Conservation (phyloP, 495 filamentous ascomycete species). For the Parachaetomium inaequale region DNA sequence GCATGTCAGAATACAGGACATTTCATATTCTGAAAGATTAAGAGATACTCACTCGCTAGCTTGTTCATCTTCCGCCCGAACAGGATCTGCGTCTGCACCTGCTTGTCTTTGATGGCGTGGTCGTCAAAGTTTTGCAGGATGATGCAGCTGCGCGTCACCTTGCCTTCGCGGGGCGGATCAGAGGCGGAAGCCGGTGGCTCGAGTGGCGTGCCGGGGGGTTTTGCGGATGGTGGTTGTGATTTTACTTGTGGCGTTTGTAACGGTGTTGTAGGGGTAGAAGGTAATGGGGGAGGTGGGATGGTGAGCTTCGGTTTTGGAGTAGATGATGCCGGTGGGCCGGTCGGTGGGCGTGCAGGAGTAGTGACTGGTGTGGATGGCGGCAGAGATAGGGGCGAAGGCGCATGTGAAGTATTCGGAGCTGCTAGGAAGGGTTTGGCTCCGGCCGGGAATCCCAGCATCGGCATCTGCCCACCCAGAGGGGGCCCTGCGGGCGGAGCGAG, state of each 20-base stretch:
- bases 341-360: constrained; percentile 4
- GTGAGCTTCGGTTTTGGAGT: constrained; percentile 10
- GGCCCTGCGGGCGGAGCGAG: constrained; percentile 32
- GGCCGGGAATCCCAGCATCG: constrained; percentile 24
- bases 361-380: constrained; percentile 18
- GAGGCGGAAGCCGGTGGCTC: constrained; percentile 13
- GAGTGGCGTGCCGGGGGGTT: constrained; percentile 24
- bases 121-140: constrained; percentile 58
- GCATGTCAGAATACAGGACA: constrained; percentile 7
- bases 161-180: constrained; percentile 31
- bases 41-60: constrained; percentile 43
- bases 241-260: constrained; percentile 17
- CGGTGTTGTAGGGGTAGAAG: constrained; percentile 9
- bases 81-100: constrained; percentile 52
- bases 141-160: constrained; percentile 49
- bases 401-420: constrained; percentile 42
- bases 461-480: constrained; percentile 24
- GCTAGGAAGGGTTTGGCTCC: constrained; percentile 39
- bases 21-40: neutral
- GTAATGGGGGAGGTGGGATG: constrained; percentile 16
- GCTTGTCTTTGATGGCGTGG: constrained; percentile 50
- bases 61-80: constrained; percentile 53
- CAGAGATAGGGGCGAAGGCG: constrained; percentile 39
- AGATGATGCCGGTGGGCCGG: constrained; percentile 17
- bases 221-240: constrained; percentile 16